Evolutionary conservation across 805 yeast species (phyloP).

Genomic region (Ogataea pini): DNA sequence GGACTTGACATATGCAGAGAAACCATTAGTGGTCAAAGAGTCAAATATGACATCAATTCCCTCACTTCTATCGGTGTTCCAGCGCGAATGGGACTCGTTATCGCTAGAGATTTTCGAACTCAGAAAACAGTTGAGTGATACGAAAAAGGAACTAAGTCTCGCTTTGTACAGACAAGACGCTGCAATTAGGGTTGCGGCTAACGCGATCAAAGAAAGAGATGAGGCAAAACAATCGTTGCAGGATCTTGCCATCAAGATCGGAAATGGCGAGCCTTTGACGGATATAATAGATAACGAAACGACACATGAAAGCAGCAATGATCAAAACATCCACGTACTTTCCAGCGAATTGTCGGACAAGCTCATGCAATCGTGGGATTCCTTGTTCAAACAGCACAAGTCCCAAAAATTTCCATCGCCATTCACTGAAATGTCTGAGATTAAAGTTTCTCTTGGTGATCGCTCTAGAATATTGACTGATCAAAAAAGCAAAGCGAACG

Average conservation of each 20-base stretch:
- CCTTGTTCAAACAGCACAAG: slow-evolving; percentile 25
- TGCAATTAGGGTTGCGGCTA: slow-evolving; percentile 81
- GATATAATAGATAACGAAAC: slow-evolving; percentile 22
- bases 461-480: slow-evolving; percentile 8
- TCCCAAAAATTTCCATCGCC: slow-evolving; percentile 21
- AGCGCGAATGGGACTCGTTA: slow-evolving; percentile 87
- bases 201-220: slow-evolving; percentile 72
- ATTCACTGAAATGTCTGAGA: slow-evolving; percentile 7
- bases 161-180: slow-evolving; percentile 88
- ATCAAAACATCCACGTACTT: slow-evolving; percentile 19
- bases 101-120: slow-evolving; percentile 78
- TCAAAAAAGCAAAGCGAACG: slow-evolving; percentile 9
- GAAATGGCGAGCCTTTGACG: slow-evolving; percentile 20
- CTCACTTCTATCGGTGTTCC: slow-evolving; percentile 68
- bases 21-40: slow-evolving; percentile 28
- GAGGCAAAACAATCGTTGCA: slow-evolving; percentile 68
- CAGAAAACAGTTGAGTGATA: slow-evolving; percentile 64
- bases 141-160: slow-evolving; percentile 72
- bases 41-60: slow-evolving; percentile 68
- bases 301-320: slow-evolving; percentile 10
- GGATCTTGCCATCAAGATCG: slow-evolving; percentile 48
- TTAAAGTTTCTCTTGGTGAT: slow-evolving; percentile 2
- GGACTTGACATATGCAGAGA: slow-evolving; percentile 17
- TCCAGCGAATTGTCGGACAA: slow-evolving; percentile 7
- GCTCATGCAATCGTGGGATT: slow-evolving; percentile 20